Evolutionary conservation across 306 rosid genomes (phyloP), one percentile per base, ranked within the genome.

Genomic region (Cicer chorassanicum): DNA sequence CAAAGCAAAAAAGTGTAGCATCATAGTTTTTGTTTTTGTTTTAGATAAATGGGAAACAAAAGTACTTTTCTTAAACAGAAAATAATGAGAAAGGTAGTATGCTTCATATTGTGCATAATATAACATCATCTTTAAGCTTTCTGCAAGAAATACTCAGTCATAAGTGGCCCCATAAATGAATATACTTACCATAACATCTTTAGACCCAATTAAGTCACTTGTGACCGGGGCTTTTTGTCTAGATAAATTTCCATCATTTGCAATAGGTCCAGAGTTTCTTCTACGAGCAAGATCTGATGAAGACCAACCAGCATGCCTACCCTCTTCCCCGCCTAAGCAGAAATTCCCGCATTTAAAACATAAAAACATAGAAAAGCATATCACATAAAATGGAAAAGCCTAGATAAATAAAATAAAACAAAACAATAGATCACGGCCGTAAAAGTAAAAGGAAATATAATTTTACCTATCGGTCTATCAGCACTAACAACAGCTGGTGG

Each of bases 191-290:
- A 74, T 68, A 59, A 75, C 84, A 29, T 92, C 98, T 84, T 89
- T 92, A 24, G 96, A 84, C 36, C 76, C 74, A 76, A 75, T 56
- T 29, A 84, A 75, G 61, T 90, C 96, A 89, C 78, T 89, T 67
- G 83, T 41, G 70, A 80, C 89, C 0, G 93, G 89, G 46, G 86
- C 80, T 69, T 92, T 92, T 76, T 84, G 96, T 78, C 88, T 87
- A 7, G 91, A 82, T 43, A 87, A 72, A 75, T 18, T 78, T 78
- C 83, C 94, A 70, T 90, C 83, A 83, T 82, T 83, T 55, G 75
- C 78, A 74, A 90, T 71, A 11, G 92, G 99, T 40, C 93, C 97
- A 38, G 99, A 82, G 78, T 84, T 77, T 84, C 98, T 85, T 87
- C 97, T 87, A 24, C 93, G 96, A 64, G 91, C 64, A 69, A 93